Evolutionary conservation across 202 grass and related monocot genomes (phyloP).

Genomic region (Schoenoplectus triqueter): DNA sequence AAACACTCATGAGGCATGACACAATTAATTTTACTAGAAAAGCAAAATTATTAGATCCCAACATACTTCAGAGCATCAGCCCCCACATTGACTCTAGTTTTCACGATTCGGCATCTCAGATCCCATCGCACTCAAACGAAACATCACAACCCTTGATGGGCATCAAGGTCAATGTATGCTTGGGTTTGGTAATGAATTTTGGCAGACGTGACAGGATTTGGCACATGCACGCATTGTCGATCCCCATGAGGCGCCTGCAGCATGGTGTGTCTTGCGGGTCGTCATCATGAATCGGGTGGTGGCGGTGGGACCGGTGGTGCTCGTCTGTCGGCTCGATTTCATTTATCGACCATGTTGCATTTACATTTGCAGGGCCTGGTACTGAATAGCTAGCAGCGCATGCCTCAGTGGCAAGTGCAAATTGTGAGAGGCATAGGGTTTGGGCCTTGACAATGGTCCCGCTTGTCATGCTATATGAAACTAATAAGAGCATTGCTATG

Average conservation of each 20-base stretch:
- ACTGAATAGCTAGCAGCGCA: conserved; percentile 38
- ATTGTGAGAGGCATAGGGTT: conserved; percentile 57
- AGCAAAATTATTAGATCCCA: conserved; percentile 29
- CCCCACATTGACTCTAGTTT: not conserved
- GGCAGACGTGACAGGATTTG: conserved; percentile 66
- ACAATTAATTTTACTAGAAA: not conserved
- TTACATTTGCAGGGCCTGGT: not conserved
- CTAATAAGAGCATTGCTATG: not conserved
- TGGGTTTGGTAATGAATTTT: conserved; percentile 74
- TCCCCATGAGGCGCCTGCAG: conserved; percentile 72
- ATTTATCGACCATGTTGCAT: not conserved
- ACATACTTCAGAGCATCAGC: not conserved
- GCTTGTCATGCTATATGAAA: conserved; percentile 22
- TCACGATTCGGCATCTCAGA: conserved; percentile 5
- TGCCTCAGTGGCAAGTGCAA: conserved; percentile 45
- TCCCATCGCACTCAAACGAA: conserved; percentile 65
- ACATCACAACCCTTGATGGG: conserved; percentile 67
- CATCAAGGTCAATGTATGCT: conserved; percentile 69
- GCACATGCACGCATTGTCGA: conserved; percentile 86
- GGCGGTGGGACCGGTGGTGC: conserved; percentile 24
- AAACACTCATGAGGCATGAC: not conserved
- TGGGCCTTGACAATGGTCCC: conserved; percentile 14
- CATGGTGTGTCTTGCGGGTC: conserved; percentile 70
- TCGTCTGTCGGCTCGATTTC: conserved; percentile 27
- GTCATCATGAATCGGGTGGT: conserved; percentile 29